phyloP scores from a whole-genome alignment of 192 early-diverging fungal genomes.

The Backusella australiensis region DNA sequence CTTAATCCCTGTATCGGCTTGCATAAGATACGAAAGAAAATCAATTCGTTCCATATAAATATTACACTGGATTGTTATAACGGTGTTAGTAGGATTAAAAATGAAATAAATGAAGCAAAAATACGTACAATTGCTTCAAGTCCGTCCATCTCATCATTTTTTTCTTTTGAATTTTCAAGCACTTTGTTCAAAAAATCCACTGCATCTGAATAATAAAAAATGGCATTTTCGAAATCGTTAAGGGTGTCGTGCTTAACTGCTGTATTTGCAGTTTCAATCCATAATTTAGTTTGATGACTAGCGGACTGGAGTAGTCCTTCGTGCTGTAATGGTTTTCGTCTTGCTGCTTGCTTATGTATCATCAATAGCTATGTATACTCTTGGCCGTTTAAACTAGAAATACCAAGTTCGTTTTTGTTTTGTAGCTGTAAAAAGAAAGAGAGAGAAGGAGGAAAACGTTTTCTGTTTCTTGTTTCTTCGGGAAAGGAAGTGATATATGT shows the following conservation, averaged over 20 bases:
- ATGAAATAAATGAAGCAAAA: background rate
- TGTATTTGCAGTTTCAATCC: background rate
- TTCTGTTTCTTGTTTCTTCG: background rate
- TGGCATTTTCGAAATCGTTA: background rate
- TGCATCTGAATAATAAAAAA: background rate
- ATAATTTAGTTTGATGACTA: background rate
- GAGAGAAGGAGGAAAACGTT: background rate
- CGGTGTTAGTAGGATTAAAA: background rate
- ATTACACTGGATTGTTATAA: background rate
- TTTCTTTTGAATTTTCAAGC: slow-evolving; percentile 7
- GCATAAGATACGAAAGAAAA: background rate
- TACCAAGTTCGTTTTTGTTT: background rate
- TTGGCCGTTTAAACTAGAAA: background rate
- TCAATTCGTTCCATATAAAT: background rate
- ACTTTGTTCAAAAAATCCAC: background rate
- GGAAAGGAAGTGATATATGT: background rate
- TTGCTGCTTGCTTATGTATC: background rate
- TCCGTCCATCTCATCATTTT: background rate
- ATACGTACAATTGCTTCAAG: background rate
- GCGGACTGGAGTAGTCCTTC: background rate
- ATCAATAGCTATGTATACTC: background rate
- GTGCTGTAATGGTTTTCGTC: background rate
- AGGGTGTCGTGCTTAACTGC: background rate
- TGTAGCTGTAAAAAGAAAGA: background rate
- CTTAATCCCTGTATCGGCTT: background rate